phyloP scores from a whole-genome alignment of 164 flowering plant genomes.

The Dillenia suffruticosa region DNA sequence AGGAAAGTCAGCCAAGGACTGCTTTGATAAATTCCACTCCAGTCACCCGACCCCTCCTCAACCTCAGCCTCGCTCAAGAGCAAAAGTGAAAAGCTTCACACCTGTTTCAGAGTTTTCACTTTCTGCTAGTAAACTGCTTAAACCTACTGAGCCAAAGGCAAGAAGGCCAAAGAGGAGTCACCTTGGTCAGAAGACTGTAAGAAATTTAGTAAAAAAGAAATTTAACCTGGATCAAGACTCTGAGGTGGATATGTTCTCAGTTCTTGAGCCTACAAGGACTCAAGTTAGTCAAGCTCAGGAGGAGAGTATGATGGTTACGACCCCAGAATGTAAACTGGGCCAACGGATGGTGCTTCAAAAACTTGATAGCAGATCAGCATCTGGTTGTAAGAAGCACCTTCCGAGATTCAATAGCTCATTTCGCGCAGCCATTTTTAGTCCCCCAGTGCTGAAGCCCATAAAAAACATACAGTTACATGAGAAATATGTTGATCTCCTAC shows the following conservation, averaged over 20 bases:
- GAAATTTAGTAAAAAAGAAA: constrained; percentile 54
- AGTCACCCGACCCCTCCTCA: constrained; percentile 59
- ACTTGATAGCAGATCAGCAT: constrained; percentile 24
- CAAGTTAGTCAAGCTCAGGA: constrained; percentile 18
- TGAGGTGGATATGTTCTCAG: constrained; percentile 57
- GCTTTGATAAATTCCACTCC: constrained; percentile 69
- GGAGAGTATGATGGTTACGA: constrained; percentile 17
- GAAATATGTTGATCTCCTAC: constrained; percentile 77
- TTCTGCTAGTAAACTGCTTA: constrained; percentile 60
- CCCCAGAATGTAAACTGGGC: constrained; percentile 34
- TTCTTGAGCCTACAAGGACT: constrained; percentile 48
- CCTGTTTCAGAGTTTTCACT: constrained; percentile 24
- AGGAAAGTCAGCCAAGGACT: constrained; percentile 87
- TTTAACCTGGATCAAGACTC: constrained; percentile 28
- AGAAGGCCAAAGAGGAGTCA: constrained; percentile 37
- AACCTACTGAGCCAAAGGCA: constrained; percentile 22
- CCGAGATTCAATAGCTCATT: constrained; percentile 31
- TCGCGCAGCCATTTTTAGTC: constrained; percentile 41
- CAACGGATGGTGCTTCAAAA: constrained; percentile 23
- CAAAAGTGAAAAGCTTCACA: constrained; percentile 24
- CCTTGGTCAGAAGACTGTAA: constrained; percentile 45
- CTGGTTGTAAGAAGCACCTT: constrained; percentile 30
- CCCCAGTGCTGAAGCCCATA: constrained; percentile 75
- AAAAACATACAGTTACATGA: constrained; percentile 78
- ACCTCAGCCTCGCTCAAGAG: constrained; percentile 49